Evolutionary conservation across 108 stramenopile genomes (phyloP).

Genomic region (Stephanodiscus minutulus): DNA sequence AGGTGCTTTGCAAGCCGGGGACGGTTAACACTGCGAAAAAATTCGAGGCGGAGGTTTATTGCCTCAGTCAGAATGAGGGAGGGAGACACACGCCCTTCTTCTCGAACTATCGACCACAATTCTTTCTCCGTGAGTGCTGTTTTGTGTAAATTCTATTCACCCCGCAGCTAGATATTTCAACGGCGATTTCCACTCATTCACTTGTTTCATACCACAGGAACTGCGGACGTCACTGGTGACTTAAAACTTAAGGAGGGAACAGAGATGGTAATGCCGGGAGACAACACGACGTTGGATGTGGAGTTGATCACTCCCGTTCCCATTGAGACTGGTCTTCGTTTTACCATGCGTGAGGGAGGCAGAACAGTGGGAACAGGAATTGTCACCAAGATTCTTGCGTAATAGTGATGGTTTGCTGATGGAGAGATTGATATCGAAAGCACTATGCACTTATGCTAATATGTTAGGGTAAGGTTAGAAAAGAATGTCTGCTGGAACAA

Average conservation of each 20-base stretch:
- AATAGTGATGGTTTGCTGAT: constrained; percentile 7
- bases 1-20: constrained; percentile 93
- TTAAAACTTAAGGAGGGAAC: constrained; percentile 87
- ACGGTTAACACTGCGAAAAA: constrained; percentile 75
- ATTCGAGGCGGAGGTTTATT: constrained; percentile 98
- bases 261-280: constrained; percentile 99
- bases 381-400: constrained; percentile 86
- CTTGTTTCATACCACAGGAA: constrained; percentile 38
- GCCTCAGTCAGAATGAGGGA: constrained; percentile 96
- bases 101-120: constrained; percentile 97
- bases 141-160: background rate
- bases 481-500: too few relatives aligned
- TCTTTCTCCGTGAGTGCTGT: constrained; percentile 90
- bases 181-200: background rate
- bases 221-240: constrained; percentile 97
- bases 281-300: constrained; percentile 94
- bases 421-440: background rate
- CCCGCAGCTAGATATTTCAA: background rate
- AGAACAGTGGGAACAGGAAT: constrained; percentile 98
- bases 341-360: constrained; percentile 99
- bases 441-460: background rate
- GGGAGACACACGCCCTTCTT: constrained; percentile 99
- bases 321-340: constrained; percentile 92
- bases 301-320: constrained; percentile 94
- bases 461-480: background rate